A percentile compares a stretch with the other conserved stretches of the same genome.
These are phyloP conservation scores for Kuraishia borneana DNA, from an alignment of 805 yeast species.

Conservation along the genomic window DNA sequence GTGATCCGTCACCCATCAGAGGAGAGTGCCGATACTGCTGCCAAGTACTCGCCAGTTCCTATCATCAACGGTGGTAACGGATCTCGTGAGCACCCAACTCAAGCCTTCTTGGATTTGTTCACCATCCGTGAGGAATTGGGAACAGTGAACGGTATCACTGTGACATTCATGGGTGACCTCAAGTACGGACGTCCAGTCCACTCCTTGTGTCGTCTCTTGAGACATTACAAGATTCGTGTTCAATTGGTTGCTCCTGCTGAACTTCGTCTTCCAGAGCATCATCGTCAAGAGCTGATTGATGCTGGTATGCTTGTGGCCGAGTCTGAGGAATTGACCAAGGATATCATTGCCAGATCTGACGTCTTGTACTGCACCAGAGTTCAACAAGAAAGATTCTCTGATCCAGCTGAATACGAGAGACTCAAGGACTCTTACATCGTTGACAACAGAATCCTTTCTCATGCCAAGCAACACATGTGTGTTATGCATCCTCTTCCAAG, in stretches of 20 bases:
- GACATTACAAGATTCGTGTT: conserved; percentile 85
- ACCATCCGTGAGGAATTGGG: conserved; percentile 99
- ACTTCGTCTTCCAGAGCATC: conserved; percentile 67
- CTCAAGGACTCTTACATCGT: conserved; percentile 87
- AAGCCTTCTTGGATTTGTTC: conserved; percentile 93
- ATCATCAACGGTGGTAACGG: conserved; percentile 98
- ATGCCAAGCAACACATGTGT: conserved; percentile 98
- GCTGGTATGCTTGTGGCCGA: conserved; percentile 66
- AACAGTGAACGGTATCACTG: conserved; percentile 94
- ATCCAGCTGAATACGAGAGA: conserved; percentile 67
- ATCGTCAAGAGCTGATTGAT: conserved; percentile 53
- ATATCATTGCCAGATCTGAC: conserved; percentile 80
- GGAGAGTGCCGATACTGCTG: conserved; percentile 86
- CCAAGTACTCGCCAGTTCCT: conserved; percentile 94
- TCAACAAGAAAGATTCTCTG: conserved; percentile 89
- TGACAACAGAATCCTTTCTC: conserved; percentile 80
- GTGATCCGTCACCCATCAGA: conserved; percentile 95
- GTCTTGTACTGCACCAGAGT: conserved; percentile 97
- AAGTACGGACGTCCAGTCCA: conserved; percentile 98
- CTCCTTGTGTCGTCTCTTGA: conserved; percentile 81
- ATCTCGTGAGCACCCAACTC: conserved; percentile 96
- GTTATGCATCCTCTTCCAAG: conserved; percentile 99
- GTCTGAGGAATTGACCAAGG: conserved; percentile 69
- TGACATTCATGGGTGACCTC: conserved; percentile 98
- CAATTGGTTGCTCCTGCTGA: conserved; percentile 89